Base-by-base conservation (phyloP, 108 stramenopile species). In the Conticribra guillardii region DNA sequence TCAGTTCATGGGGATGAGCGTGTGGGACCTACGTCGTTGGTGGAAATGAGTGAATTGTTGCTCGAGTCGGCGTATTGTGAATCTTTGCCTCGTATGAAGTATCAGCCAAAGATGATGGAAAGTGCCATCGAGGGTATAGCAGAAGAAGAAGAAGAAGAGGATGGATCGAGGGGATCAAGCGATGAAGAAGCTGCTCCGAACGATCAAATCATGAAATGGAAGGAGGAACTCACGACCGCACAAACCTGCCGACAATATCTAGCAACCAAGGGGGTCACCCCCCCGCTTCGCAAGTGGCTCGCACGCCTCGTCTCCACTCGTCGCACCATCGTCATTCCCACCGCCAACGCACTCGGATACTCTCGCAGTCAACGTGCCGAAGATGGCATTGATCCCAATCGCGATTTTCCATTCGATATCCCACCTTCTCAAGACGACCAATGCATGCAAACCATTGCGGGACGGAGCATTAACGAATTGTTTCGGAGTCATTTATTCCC, bases 1-100 rank as follows among this genome's bases (percentile, higher is more conserved):
- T 84, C 83, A 17, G 74, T 97, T 3, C 97, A 97, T 70, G 98
- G 98, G 19, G 84, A 99, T 71, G 98, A 99, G 86, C 90, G 91
- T n/a, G 97, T 99, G 14, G 98, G 98, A 4, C 94, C 94, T 9
- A 73, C 79, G 0, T 28, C 88, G 4, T 23, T 87, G 14, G 15
- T 93, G 67, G 89, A 89, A 73, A 60, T 83, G 52, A 74, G 80
- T 0, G 56, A 62, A 53, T 67, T 93, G 47, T 55, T 93, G 24
- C 53, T 96, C 22, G 71, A 78, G 52, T 85, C 89, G 3, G 91
- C 96, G 7, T 56, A 73, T 28, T 97, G 97, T 71, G 89, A 88
- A 55, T 83, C 81, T n/a, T 33, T 85, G 54, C 92, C 90, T 4
- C 48, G 73, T 33, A 72, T 76, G 71, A 60, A 62, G 37, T 53